These are phyloP conservation scores for Theileria annulata DNA, from an alignment of 169 alveolate genomes.

Conservation along the genomic window DNA sequence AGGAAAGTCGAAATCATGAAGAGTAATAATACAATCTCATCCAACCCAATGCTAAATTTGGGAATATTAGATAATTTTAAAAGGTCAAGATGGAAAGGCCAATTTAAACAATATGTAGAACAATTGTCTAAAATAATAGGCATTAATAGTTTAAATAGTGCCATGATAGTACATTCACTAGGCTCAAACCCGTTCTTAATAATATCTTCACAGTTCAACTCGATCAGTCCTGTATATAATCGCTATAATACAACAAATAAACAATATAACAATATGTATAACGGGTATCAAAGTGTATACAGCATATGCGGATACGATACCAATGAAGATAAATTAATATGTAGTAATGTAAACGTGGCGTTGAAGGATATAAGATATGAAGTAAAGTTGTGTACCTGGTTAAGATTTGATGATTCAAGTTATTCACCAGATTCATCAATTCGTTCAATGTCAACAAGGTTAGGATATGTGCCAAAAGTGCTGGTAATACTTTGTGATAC, in stretches of 20 bases:
- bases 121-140: background rate
- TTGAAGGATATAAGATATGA: conserved; percentile 1
- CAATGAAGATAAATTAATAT: conserved; percentile 13
- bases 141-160: background rate
- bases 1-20: conserved; percentile 25
- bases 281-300: too few relatives aligned
- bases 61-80: conserved; percentile 26
- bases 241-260: too few relatives aligned
- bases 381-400: conserved; percentile 19
- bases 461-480: conserved; percentile 7
- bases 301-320: conserved; percentile 10
- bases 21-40: conserved; percentile 10
- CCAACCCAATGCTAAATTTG: conserved; percentile 31
- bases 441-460: background rate
- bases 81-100: conserved; percentile 27
- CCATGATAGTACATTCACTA: conserved; percentile 1
- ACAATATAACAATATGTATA: too few relatives aligned
- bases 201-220: background rate
- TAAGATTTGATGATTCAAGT: conserved; percentile 15
- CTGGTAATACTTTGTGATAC: conserved; percentile 10
- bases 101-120: conserved; percentile 11
- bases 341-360: background rate
- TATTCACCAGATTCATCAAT: background rate
- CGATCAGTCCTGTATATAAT: too few relatives aligned
- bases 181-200: conserved; percentile 15